Evolutionary conservation across 2,329 filamentous ascomycete species (phyloP).

Genomic region (Phaeomoniella chlamydospora): DNA sequence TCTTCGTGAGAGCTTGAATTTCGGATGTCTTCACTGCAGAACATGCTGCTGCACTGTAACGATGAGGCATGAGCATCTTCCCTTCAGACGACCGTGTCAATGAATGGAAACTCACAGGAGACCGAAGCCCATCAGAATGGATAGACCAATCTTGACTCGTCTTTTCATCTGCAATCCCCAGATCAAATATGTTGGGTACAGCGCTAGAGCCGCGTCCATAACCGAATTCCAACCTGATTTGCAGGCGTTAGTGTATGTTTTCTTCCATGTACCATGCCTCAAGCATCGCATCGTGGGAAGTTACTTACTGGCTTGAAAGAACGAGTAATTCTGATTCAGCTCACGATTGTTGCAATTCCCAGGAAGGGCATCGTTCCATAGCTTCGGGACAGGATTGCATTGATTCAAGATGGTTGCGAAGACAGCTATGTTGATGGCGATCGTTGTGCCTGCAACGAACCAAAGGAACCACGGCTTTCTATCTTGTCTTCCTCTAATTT

Average conservation of each 20-base stretch:
- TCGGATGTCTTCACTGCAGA: not conserved
- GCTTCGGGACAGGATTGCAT: not conserved
- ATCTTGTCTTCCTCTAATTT: not conserved
- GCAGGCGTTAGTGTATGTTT: slow-evolving; percentile 6
- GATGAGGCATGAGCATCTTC: no score
- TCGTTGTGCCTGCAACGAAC: not conserved
- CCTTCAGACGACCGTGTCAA: no score
- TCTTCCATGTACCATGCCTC: no score
- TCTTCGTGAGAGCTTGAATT: not conserved
- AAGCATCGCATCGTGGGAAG: no score
- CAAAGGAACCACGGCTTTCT: not conserved
- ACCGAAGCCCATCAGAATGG: slow-evolving; percentile 1
- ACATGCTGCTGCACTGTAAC: not conserved
- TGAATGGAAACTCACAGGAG: no score
- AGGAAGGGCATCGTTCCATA: not conserved
- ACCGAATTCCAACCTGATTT: not conserved
- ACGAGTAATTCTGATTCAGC: not conserved
- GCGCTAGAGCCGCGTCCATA: not conserved
- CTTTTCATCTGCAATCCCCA: slow-evolving; percentile 1
- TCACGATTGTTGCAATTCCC: not conserved
- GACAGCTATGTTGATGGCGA: not conserved
- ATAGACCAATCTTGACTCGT: not conserved
- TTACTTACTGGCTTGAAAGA: not conserved
- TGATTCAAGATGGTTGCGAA: not conserved
- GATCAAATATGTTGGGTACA: not conserved